Conservation (phyloP, 1,284 basidiomycete species). For the Chalciporus sp. region DNA sequence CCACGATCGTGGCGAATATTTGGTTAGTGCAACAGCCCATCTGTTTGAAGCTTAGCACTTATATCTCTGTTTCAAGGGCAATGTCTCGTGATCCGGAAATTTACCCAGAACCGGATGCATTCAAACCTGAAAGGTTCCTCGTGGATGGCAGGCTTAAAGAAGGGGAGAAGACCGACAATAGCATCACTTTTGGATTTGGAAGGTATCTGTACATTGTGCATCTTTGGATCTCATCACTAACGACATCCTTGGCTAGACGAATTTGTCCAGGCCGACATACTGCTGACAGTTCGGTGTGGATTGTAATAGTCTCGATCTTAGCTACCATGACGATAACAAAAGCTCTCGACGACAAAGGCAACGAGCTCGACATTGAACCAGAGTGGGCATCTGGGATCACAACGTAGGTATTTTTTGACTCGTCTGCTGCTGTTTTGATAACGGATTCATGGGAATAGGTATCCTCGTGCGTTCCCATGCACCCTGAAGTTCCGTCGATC, state of each 20-base stretch:
- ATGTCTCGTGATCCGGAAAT: conserved; percentile 42
- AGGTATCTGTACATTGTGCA: conserved; percentile 20
- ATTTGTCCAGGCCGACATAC: conserved; percentile 31
- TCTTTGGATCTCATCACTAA: background rate
- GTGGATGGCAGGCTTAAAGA: conserved; percentile 26
- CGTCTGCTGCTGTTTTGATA: background rate
- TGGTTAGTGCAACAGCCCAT: conserved; percentile 36
- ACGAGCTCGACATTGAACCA: conserved; percentile 20
- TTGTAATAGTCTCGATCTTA: conserved; percentile 24
- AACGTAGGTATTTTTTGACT: conserved; percentile 6
- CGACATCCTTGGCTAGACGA: conserved; percentile 10
- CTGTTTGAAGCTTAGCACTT: too few relatives aligned
- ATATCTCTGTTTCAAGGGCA: conserved; percentile 29
- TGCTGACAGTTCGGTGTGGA: conserved; percentile 30
- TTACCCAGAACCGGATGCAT: conserved; percentile 43
- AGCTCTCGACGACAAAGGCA: conserved; percentile 14
- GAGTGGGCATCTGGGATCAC: conserved; percentile 19
- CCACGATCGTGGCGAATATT: conserved; percentile 47
- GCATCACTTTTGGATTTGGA: conserved; percentile 47
- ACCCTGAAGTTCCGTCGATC: conserved; percentile 11
- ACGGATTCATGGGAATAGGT: conserved; percentile 10
- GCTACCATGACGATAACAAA: conserved; percentile 24
- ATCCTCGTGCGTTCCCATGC: conserved; percentile 26
- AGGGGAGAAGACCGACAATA: conserved; percentile 34
- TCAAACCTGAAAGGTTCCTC: conserved; percentile 46